phyloP scores from a whole-genome alignment of 345 rosid genomes.

The Euphorbia pulcherrima region DNA sequence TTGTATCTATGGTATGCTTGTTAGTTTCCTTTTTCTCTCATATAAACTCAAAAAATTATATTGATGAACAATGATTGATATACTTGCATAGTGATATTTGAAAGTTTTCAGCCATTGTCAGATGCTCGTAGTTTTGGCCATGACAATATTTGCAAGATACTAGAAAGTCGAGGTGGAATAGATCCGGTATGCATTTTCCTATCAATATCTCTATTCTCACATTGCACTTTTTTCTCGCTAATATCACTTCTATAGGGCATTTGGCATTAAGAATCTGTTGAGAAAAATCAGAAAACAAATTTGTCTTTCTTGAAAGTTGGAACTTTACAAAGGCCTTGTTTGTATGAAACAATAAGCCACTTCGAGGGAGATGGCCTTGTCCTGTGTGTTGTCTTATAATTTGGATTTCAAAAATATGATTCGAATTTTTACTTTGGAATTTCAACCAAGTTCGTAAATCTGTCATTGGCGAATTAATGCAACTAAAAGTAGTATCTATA shows the following conservation, averaged over 20 bases:
- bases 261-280: not conserved
- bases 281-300: not conserved
- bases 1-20: not conserved
- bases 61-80: not conserved
- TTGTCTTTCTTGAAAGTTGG: not conserved
- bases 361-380: not conserved
- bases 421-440: not conserved
- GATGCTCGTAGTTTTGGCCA: constrained; percentile 53
- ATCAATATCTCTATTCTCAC: no score
- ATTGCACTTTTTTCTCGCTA: not conserved
- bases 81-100: constrained; percentile 2
- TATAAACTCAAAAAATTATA: not conserved
- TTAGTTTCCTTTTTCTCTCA: not conserved
- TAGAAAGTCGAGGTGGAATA: constrained; percentile 47
- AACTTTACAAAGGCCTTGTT: not conserved
- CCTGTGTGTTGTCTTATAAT: not conserved
- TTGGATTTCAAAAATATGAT: not conserved
- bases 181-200: constrained; percentile 44
- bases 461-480: not conserved
- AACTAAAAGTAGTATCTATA: no score
- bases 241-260: not conserved
- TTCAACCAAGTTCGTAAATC: not conserved
- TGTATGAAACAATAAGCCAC: not conserved
- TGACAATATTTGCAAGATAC: constrained; percentile 42
- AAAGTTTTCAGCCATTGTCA: constrained; percentile 49